phyloP scores from a whole-genome alignment of 768 basidiomycete species.

The Xerocomellus dryophilus region DNA sequence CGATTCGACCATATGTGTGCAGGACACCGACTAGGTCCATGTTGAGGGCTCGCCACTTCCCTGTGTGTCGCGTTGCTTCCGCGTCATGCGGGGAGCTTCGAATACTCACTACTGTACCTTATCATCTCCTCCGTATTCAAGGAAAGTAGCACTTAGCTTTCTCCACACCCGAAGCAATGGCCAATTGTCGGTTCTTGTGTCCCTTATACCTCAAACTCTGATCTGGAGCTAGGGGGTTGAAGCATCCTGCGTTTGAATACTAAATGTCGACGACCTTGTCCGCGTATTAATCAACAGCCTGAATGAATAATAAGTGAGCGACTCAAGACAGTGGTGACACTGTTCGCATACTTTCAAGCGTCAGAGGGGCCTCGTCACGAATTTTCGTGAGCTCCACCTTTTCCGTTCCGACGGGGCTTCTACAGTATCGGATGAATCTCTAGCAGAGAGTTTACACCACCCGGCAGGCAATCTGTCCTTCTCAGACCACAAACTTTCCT shows the following conservation, averaged over 20 bases:
- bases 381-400: constrained; percentile 55
- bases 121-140: constrained; percentile 38
- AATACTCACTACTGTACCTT: constrained; percentile 63
- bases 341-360: constrained; percentile 49
- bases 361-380: constrained; percentile 57
- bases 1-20: no score
- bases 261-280: constrained; percentile 41
- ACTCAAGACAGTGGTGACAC: not conserved
- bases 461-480: constrained; percentile 61
- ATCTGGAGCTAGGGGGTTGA: constrained; percentile 42
- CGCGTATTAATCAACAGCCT: constrained; percentile 43
- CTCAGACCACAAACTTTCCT: constrained; percentile 57
- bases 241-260: constrained; percentile 29
- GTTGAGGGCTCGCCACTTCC: no score
- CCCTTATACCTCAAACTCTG: constrained; percentile 53
- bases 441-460: constrained; percentile 23
- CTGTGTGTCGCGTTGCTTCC: no score
- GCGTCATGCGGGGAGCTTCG: constrained; percentile 48
- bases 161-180: constrained; percentile 57
- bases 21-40: no score
- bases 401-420: constrained; percentile 54
- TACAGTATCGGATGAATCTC: constrained; percentile 30
- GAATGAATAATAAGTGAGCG: constrained; percentile 2
- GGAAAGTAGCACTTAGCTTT: constrained; percentile 40
- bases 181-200: constrained; percentile 48